Evolutionary conservation across 306 rosid species (phyloP), one percentile per base, ranked within the genome.

Genomic region (Inga leiocalycina): DNA sequence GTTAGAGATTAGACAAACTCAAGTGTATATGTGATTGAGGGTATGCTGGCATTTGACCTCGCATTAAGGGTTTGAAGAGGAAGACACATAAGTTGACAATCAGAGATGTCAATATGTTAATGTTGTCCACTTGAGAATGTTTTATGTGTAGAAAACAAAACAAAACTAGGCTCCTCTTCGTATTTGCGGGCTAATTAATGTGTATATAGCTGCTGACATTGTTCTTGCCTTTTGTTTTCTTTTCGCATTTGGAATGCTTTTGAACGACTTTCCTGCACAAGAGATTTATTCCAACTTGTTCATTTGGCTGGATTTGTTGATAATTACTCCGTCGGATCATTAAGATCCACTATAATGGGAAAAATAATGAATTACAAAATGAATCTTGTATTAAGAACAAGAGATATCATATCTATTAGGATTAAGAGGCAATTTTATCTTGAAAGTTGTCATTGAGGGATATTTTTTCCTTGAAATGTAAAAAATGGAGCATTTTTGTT

Each of bases 91-190:
- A 17, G 37, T 17, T 59, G 80, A 48, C 46, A 5, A 35, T 34
- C 17, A 68, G 73, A 17, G 44, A 15, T 34, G 80, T 66, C 51
- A 66, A 15, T 74, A 22, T 68, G 6, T 45, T 10, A 16, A 15
- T 52, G n/a, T 5, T 57, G 77, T 79, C 68, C 54, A 41, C 68
- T 78, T 66, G 37, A 56, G 10, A 51, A 17, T 16, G 35, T 64
- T 78, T 73, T 77, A 67, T 37, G 56, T 46, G 19, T 37, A 59
- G 37, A 74, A 54, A 54, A 54, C 3, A 6, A 20, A 22, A 57
- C n/a, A 66, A 34, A 32, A 77, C 6, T 62, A 48, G 45, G 43
- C 81, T 45, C 70, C 78, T 45, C 62, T 49, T 75, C 74, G 71
- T 75, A 62, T 24, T 74, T 32, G 24, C 10, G 27, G 35, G 15